Base-by-base conservation (phyloP, 2,329 filamentous ascomycete genomes). In the Monilinia polystroma region DNA sequence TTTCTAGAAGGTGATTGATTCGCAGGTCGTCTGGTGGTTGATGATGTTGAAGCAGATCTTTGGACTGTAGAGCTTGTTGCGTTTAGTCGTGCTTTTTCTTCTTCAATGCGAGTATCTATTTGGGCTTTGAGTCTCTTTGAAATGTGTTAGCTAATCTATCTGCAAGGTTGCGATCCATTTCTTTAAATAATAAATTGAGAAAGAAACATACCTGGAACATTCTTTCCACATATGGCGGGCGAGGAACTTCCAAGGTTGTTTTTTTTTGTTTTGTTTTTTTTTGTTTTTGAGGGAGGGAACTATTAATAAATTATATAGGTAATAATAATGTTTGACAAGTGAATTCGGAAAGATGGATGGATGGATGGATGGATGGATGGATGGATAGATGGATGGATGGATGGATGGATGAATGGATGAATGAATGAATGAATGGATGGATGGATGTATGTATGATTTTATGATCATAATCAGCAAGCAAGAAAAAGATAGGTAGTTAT, bases 31-130 rank as follows among this genome's bases (percentile, higher is more conserved):
- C 71, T 69, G 68, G 70, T 69, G 16, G 72, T 68, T 69, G 70
- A 70, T 11, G 73, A 69, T 52, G 72, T 70, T 51, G 79, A 81
- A 57, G 79, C 78, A 59, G 81, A 84, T 69, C 75, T 79, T 10
- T 82, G 80, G 54, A 69, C 29, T 18, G 72, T 67, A 64, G 80
- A 77, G 70, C 77, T 77, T 69, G 80, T 76, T 65, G 83, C 72
- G 72, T 77, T 74, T 73, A 83, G 75, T 67, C 91, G 90, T 67
- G 92, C 90, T 79, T 96, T 92, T 80, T 97, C 93, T 80, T 97
- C 92, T 74, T 92, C 91, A 75, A 97, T 95, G 74, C 90, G 90
- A 74, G 88, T 88, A 77, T 96, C 91, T 77, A 96, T 92, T 68
- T 90, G 90, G 74, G 90, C 91, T 80, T 92, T 91, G 73, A 96